These are phyloP conservation scores for Scleroderma citrinum DNA, from an alignment of 768 basidiomycete genomes.

Conservation along the genomic window DNA sequence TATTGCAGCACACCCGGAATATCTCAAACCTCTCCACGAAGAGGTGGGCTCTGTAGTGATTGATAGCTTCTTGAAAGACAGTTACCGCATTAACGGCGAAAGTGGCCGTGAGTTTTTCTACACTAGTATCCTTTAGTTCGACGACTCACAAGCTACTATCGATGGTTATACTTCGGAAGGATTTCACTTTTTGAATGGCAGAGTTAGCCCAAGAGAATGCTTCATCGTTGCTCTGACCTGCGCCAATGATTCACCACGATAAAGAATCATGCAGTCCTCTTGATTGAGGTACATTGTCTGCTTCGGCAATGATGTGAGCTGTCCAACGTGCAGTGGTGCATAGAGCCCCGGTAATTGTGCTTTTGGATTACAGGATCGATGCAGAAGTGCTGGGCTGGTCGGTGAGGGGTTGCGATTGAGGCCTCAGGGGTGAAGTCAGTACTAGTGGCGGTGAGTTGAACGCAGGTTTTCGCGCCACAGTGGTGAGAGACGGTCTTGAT, in stretches of 20 bases:
- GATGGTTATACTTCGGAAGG: constrained; percentile 27
- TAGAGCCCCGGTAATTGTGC: too few relatives aligned
- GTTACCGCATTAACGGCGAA: constrained; percentile 22
- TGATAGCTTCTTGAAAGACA: constrained; percentile 36
- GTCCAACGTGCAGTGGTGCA: too few relatives aligned
- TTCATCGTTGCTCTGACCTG: neutral
- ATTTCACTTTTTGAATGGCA: constrained; percentile 33
- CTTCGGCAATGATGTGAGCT: constrained; percentile 79
- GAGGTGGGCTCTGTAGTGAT: constrained; percentile 30
- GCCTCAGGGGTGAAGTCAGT: too few relatives aligned
- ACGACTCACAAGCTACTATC: neutral
- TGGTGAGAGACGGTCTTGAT: too few relatives aligned
- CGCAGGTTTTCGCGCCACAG: too few relatives aligned
- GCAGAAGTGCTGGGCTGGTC: too few relatives aligned
- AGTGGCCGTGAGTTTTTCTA: constrained; percentile 9
- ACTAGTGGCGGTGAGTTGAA: too few relatives aligned
- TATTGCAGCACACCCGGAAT: constrained; percentile 1
- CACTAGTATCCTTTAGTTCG: neutral
- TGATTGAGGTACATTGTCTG: constrained; percentile 97
- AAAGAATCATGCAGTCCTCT: too few relatives aligned
- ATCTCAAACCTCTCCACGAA: constrained; percentile 23
- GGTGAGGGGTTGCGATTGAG: too few relatives aligned
- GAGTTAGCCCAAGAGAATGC: constrained; percentile 25
- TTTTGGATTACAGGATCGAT: too few relatives aligned
- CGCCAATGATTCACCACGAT: neutral